Evolutionary conservation across 1,284 basidiomycete species (phyloP).

Genomic region (Peniophora sp.): DNA sequence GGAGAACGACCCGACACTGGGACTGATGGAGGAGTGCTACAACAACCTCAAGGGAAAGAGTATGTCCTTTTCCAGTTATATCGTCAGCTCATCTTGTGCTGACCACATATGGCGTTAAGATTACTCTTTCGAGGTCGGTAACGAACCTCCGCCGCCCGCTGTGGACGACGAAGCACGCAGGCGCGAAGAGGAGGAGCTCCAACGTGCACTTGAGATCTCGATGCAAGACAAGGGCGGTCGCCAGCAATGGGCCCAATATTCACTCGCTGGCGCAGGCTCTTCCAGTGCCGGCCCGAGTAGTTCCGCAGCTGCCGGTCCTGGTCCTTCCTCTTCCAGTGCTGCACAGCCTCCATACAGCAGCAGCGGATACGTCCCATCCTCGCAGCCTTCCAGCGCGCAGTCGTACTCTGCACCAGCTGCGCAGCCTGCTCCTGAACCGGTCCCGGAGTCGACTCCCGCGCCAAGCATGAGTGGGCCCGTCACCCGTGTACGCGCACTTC

Average conservation of each 20-base stretch:
- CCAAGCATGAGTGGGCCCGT: slow-evolving; percentile 35
- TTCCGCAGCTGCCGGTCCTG: slow-evolving; percentile 21
- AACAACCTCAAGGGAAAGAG: slow-evolving; percentile 79
- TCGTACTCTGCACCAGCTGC: slow-evolving; percentile 16
- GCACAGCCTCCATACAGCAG: slow-evolving; percentile 7
- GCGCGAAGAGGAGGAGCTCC: slow-evolving; percentile 88
- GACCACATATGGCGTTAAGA: slow-evolving; percentile 30
- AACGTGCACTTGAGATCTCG: slow-evolving; percentile 83
- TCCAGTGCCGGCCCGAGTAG: slow-evolving; percentile 33
- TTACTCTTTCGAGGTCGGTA: slow-evolving; percentile 61
- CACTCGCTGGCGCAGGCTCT: slow-evolving; percentile 25
- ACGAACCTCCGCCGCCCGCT: slow-evolving; percentile 59
- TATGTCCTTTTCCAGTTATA: slow-evolving; percentile 25
- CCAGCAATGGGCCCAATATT: slow-evolving; percentile 37
- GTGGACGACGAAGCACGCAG: slow-evolving; percentile 76
- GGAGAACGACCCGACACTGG: slow-evolving; percentile 72
- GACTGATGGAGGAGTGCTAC: slow-evolving; percentile 89
- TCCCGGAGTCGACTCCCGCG: not conserved
- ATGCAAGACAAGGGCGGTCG: slow-evolving; percentile 84
- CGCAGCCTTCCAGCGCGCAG: slow-evolving; percentile 14
- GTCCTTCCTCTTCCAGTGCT: slow-evolving; percentile 12
- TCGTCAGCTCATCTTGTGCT: slow-evolving; percentile 1
- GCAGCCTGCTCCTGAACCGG: slow-evolving; percentile 19
- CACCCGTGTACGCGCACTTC: slow-evolving; percentile 85
- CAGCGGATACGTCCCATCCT: slow-evolving; percentile 23